Evolutionary conservation across 1,139 yeast genomes (phyloP), one percentile per base, ranked within the genome.

Genomic region (Diutina sp.): DNA sequence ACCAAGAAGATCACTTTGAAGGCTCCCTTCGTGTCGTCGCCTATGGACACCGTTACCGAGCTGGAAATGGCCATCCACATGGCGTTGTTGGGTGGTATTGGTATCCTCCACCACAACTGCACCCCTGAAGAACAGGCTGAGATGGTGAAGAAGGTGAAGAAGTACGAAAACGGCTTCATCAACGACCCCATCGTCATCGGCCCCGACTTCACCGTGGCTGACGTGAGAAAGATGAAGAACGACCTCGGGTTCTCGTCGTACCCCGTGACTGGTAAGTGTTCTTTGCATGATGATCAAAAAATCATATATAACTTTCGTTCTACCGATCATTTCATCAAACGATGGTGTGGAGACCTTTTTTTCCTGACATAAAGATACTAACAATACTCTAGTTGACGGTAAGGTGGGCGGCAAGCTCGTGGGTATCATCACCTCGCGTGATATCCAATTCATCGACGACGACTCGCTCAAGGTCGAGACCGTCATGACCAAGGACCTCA

Each of bases 41-140:
- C 99, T 65, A 93, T 93, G 99, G 99, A 93, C 74, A 93, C 99
- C 57, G 99, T 93, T 61, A 95, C 99, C 59, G 99, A 93, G 78
- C 78, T 90, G 61, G 87, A 85, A 60, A 93, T 93, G 99, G 99
- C 99, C 63, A 93, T 95, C 66, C 85, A 90, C 76, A 91, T 93
- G 97, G 98, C 99, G 64, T 82, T 93, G 65, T 83, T 91, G 66
- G 99, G 99, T 71, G 99, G 99, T 74, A 90, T 93, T 72, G 99
- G 99, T 82, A 89, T 95, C 67, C 85, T 93, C 66, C 99, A 93
- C 74, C 98, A 93, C 79, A 93, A 93, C 80, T 91, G 97, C 77
- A 72, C 96, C 59, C 80, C 96, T 60, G 98, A 93, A 56, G 98
- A 90, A 72, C 99, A 93, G 77, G 99, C 99, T 60, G 97, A 84